phyloP scores from a whole-genome alignment of 495 filamentous ascomycete genomes.

The Xylaria curta region DNA sequence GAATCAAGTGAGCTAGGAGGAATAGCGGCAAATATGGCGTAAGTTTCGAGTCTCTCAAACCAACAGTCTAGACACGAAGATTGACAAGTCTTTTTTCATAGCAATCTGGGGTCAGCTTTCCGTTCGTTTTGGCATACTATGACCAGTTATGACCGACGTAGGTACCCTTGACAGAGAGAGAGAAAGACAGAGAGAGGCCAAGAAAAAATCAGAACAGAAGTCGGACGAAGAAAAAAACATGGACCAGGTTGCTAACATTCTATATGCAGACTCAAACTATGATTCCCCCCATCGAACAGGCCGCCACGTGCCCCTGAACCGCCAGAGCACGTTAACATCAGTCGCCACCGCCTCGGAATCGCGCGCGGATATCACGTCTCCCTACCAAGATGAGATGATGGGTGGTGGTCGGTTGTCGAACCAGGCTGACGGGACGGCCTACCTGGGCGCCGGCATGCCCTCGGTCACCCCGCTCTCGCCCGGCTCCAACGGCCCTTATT shows the following conservation, averaged over 20 bases:
- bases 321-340: constrained; percentile 74
- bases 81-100: neutral
- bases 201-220: no score
- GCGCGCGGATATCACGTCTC: constrained; percentile 71
- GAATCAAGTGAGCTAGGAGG: neutral
- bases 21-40: constrained; percentile 37
- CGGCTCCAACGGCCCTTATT: constrained; percentile 73
- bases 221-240: neutral
- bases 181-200: no score
- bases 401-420: constrained; percentile 53
- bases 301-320: constrained; percentile 77
- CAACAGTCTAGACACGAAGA: no score
- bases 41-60: constrained; percentile 28
- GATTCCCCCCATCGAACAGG: constrained; percentile 88
- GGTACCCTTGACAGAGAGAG: constrained; percentile 35
- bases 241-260: constrained; percentile 27
- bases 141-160: constrained; percentile 72
- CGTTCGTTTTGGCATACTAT: constrained; percentile 95
- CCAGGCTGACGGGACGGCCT: constrained; percentile 54
- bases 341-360: constrained; percentile 81
- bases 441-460: constrained; percentile 48
- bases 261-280: constrained; percentile 75
- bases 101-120: constrained; percentile 62
- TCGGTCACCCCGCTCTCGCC: constrained; percentile 69
- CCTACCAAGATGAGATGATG: constrained; percentile 72